Evolutionary conservation across 768 basidiomycete species (phyloP), one percentile per base, ranked within the genome.

Genomic region (Mycena leptocephala): DNA sequence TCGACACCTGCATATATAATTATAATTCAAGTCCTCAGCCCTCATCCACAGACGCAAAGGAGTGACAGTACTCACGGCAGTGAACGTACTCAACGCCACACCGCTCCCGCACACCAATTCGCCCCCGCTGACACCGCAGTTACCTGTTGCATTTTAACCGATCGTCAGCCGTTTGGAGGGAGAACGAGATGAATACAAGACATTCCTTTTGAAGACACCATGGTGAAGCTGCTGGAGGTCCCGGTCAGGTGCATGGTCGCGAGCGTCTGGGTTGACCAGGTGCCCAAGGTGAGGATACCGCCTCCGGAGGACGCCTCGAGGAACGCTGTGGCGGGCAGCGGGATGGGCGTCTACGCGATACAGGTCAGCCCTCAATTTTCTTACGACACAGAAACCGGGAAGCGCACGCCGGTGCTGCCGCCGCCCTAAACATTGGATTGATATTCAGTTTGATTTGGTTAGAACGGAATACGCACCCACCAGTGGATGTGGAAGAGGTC

Each of bases 191-290:
- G 7, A 58, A 33, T 10, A 33, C 1, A 58, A 9, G n/a, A 58
- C 56, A 28, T n/a, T 30, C 89, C 89, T 80, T 89, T 90, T 28
- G 85, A 87, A 13, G 87, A 86, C 30, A 82, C 81, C 78, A 90
- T 80, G 20, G 86, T 88, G 82, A 90, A 88, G 71, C 84, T 82
- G 32, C 77, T 77, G 8, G 82, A 65, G 22, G 85, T 80, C 32
- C 88, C 86, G 9, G 84, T 81, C 30, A 86, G 70, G 7, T 85
- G 86, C 72, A 84, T 86, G 26, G 87, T 88, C 8, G 87, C 88
- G 33, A 84, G 82, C 22, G 87, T 88, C 81, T 89, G 88, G 3
- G 85, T 86, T 30, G 86, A 87, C 88, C 88, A 89, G 4, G 86
- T 89, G n/a, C 88, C 89, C 1, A 70, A 77, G 0, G 86, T 82